Percentiles rank a stretch among this genome's conserved stretches.
phyloP scores from a whole-genome alignment of 495 filamentous ascomycete genomes.

The Saxispiralis lemnorum region DNA sequence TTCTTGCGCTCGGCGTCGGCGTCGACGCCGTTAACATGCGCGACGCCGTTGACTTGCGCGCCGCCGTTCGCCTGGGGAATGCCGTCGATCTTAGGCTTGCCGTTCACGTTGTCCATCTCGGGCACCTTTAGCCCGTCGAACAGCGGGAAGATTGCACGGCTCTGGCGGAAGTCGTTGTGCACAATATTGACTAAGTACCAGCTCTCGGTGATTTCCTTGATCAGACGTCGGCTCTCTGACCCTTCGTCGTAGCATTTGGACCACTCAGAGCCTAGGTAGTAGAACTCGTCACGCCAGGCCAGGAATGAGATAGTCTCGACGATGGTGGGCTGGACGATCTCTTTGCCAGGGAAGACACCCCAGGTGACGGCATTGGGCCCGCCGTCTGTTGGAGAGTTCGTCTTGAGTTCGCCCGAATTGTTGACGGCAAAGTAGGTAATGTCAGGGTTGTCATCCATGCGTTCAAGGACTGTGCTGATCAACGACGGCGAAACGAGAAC shows the following conservation, averaged over 20 bases:
- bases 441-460: conserved; percentile 61
- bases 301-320: conserved; percentile 95
- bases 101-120: conserved; percentile 4
- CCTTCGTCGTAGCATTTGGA: conserved; percentile 65
- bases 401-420: conserved; percentile 58
- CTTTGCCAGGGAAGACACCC: conserved; percentile 97
- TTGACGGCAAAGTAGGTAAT: conserved; percentile 88
- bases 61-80: background rate
- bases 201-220: conserved; percentile 65
- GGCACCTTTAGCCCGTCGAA: conserved; percentile 49
- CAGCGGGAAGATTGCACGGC: conserved; percentile 58
- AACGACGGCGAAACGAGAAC: conserved; percentile 66
- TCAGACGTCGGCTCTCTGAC: conserved; percentile 65
- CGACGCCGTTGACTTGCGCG: background rate
- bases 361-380: conserved; percentile 88
- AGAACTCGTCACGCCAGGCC: conserved; percentile 98
- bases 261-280: conserved; percentile 82
- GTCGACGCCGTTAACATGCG: background rate
- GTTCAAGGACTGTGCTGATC: conserved; percentile 57
- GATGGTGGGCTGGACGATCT: conserved; percentile 98
- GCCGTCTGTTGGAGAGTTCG: conserved; percentile 62
- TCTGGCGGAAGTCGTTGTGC: conserved; percentile 86
- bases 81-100: background rate
- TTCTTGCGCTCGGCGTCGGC: background rate
- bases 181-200: conserved; percentile 98